Base-by-base conservation (phyloP, 2,329 filamentous ascomycete genomes). In the Tolypocladium nubicola region DNA sequence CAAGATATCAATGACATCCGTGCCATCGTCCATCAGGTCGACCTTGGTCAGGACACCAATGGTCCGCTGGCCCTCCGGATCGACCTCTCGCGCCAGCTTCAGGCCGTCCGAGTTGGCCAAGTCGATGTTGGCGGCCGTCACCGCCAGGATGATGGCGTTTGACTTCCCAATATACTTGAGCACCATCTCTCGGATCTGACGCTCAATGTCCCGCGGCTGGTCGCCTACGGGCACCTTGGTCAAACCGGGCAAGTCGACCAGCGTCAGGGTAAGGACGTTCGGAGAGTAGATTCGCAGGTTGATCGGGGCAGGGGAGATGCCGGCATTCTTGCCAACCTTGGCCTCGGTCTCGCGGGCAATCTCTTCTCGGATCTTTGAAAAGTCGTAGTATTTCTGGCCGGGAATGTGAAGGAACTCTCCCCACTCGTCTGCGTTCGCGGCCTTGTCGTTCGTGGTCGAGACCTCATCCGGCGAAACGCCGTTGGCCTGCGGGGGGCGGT, bases 1-100 rank as follows among this genome's bases (percentile, higher is more conserved):
- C 68, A 99, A 81, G 78, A 99, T 99, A 75, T 99, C 94, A 64
- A 99, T 93, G 47, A 97, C 94, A 69, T 99, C 94, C 56, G 94
- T 99, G 57, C 94, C 94, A 33, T 96, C 90, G 73, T 99, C 94
- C 94, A 99, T 99, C 70, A 99, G 76, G 76, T 99, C 94, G 60
- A 99, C 92, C 81, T 99, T 99, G 66, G 93, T 97, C 66, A 99
- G 81, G 61, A 99, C 94, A 82, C 94, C 94, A 64, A 99, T 99
- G 54, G 94, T 99, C 71, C 94, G 85, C 77, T 97, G 93, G 68
- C 94, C 94, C 71, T 99, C 92, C 3, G 93, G 93, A 67, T 99
- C 94, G 47, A 99, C 94, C 76, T 99, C 93, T 67, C 94, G 84
- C 45, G 94, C 94, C 65, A 99, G 82, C 78, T 99, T 97, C 71